Evolutionary conservation across 2,329 filamentous ascomycete species (phyloP), one percentile per base, ranked within the genome.

Genomic region (Didymella lethalis): DNA sequence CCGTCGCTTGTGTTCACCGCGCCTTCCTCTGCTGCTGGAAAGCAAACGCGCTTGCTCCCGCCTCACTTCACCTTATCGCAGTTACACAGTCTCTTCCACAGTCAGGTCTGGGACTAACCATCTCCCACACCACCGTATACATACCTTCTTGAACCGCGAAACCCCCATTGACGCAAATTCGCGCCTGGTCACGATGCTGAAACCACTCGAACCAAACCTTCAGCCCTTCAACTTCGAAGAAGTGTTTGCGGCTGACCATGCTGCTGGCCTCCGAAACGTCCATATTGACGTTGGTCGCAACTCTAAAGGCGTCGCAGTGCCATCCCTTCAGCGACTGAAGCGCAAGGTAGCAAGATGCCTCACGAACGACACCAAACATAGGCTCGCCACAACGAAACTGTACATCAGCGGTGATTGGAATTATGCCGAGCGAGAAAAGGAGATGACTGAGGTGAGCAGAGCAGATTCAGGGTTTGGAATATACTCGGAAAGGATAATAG

Each of bases 361-460:
- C 4, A 28, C 54, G 16, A 45, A 61, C 1, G 34, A 55, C 20
- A n/a, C 49, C 2, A 46, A 60, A 12, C 20, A 11, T 2, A 7
- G 41, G 12, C 38, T 29, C 32, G 28, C 41, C 10, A 56, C 59
- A 0, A 72, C 57, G 2, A 73, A 72, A 52, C 46, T 75, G 5
- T 70, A 74, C 41, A 50, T 75, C 18, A 28, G 69, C 1, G 73
- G 73, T 7, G 62, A 67, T 3, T 74, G 69, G 68, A 64, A 50
- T 14, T 47, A 57, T 6, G 46, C 49, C 12, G 31, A 18, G 10
- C 20, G 11, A 4, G 43, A 32, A 0, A 18, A 31, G 4, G 14
- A 11, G 0, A 14, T 28, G 14, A 40, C 29, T 6, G 55, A 60
- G 18, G 59, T 56, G 29, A 45, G 28, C 12, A n/a, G 16, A 12